phyloP scores from a whole-genome alignment of 2,329 filamentous ascomycete species.

The Diaporthe sp. region DNA sequence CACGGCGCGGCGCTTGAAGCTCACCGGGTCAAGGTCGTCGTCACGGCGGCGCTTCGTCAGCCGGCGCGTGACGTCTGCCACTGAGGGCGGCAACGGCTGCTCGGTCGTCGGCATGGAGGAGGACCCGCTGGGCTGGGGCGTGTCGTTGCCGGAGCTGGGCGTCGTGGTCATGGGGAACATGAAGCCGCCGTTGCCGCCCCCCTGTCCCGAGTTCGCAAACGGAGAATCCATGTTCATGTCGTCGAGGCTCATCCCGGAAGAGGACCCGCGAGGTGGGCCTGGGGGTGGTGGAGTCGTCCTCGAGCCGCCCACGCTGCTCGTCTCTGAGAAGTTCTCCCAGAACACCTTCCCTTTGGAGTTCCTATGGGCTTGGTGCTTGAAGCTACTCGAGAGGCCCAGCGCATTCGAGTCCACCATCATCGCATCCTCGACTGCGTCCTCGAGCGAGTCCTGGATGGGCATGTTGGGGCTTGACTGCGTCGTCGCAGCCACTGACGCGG shows the following conservation, averaged over 20 bases:
- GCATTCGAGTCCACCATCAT: constrained; percentile 70
- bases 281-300: constrained; percentile 74
- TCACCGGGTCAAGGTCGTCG: constrained; percentile 89
- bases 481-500: constrained; percentile 65
- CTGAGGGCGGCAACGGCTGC: constrained; percentile 66
- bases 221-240: constrained; percentile 83
- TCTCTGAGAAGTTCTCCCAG: constrained; percentile 85
- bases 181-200: constrained; percentile 44
- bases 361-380: constrained; percentile 80
- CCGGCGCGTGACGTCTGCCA: constrained; percentile 82
- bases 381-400: constrained; percentile 71
- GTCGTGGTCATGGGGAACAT: constrained; percentile 50
- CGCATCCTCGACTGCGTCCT: constrained; percentile 79
- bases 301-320: constrained; percentile 63
- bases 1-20: constrained; percentile 92
- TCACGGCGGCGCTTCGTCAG: constrained; percentile 84
- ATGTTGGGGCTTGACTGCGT: constrained; percentile 79
- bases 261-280: constrained; percentile 69
- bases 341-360: constrained; percentile 80
- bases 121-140: constrained; percentile 53
- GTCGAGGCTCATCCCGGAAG: constrained; percentile 73
- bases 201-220: constrained; percentile 48
- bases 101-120: constrained; percentile 46
- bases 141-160: constrained; percentile 54
- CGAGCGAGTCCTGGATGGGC: constrained; percentile 73